Evolutionary conservation across 2,329 filamentous ascomycete genomes (phyloP), one percentile per base, ranked within the genome.

Genomic region (Orbilia ellipsospora): DNA sequence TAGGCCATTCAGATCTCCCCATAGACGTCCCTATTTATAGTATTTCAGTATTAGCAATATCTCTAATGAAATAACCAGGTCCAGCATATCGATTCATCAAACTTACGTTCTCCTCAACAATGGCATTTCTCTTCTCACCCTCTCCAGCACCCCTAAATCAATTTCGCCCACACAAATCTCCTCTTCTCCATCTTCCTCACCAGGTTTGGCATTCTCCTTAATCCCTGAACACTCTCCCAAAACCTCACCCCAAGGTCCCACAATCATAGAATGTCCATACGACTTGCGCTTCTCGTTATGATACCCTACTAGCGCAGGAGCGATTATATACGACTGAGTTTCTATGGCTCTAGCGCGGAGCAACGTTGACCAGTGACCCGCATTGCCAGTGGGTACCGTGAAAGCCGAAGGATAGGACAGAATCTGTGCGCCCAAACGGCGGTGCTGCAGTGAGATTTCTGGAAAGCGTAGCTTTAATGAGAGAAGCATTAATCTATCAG

Each of bases 331-430:
- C 66, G 89, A 89, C 83, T 97, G 92, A 16, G 90, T 93, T 85
- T 97, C 94, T 74, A 97, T 92, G 8, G 94, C 94, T 55, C 94
- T 86, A 2, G 92, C 89, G 28, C 92, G 86, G 13, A 97, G 84
- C 4, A 98, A 83, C 1, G 88, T 85, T 80, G 93, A 89, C 94
- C 94, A 98, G 83, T 97, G 94, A 12, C 73, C 73, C 0, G 92
- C 92, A 68, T 85, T 86, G 0, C 94, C 94, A 0, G 94, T 97
- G 0, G 90, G 89, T 0, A 96, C 87, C 0, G 94, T 97, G 81
- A 97, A 98, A 2, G 94, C 94, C 4, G 92, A 94, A 0, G 94
- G 94, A 80, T 94, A 97, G 0, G 92, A 89, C 59, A 97, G 84
- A 63, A 97, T 84, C 77, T 97, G 89, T 1, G 93, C 92, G 20